Conservation (phyloP, 441 rosid genomes). For the Pelargonium fulgidum region DNA sequence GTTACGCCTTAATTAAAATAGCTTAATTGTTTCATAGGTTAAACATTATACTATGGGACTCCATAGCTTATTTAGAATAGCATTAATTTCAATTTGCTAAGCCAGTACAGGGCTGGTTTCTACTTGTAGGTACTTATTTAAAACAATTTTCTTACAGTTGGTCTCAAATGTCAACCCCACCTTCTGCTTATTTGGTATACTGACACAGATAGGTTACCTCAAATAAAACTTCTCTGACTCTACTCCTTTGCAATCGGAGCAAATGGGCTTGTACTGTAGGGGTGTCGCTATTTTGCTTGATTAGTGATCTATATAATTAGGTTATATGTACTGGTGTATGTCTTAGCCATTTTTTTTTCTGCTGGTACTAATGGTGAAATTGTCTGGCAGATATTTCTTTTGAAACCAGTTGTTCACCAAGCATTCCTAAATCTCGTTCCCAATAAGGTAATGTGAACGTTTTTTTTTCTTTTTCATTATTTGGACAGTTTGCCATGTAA, state of each 20-base stretch:
- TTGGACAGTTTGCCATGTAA: constrained; percentile 9
- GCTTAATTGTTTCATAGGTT: no score
- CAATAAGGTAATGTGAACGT: constrained; percentile 48
- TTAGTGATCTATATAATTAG: background rate
- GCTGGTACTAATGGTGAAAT: constrained; percentile 17
- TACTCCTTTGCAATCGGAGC: background rate
- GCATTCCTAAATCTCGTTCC: constrained; percentile 79
- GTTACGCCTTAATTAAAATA: no score
- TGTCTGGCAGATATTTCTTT: constrained; percentile 76
- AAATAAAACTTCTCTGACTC: background rate
- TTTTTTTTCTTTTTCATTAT: constrained; percentile 1
- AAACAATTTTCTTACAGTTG: background rate
- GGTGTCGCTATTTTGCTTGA: background rate
- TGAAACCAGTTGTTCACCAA: constrained; percentile 86
- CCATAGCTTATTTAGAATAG: background rate
- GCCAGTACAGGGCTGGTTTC: background rate
- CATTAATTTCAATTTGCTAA: constrained; percentile 3
- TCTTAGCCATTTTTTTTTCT: constrained; percentile 4
- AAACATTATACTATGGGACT: no score
- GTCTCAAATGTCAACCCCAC: background rate
- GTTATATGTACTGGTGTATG: background rate
- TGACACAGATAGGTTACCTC: background rate
- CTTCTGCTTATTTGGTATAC: background rate
- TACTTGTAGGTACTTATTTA: background rate
- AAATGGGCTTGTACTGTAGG: background rate